Base-by-base conservation (phyloP, 1,139 yeast species). In the Komagataea norvegica region DNA sequence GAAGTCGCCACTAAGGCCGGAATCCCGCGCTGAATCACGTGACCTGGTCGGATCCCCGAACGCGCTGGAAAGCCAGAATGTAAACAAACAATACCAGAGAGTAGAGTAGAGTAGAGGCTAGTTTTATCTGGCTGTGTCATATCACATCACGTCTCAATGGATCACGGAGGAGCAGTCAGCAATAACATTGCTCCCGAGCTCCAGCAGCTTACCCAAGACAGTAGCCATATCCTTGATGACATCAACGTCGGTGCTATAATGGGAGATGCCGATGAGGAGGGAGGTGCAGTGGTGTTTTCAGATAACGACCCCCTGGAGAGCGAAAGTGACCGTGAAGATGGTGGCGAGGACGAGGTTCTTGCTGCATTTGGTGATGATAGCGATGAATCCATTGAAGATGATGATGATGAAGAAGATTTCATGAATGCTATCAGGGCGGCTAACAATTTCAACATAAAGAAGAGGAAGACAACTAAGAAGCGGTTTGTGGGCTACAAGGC, bases 351-450 rank as follows among this genome's bases (percentile, higher is more conserved):
- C 22, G 60, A 61, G 16, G 37, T 64, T 6, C 40, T 58, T 14
- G 64, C 62, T 15, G 65, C 58, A 15, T 62, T 65, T 40, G 54
- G 62, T 5, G 65, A 61, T 42, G 60, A 61, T 37, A 43, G 46
- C 29, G 48, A 51, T 18, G 64, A 57, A 14, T 40, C 48, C 31
- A 42, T 46, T 33, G 55, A 48, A 17, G 67, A 64, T 41, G 65
- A 60, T n/a, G 66, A 61, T 29, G n/a, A n/a, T n/a, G 68, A 65
- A 36, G 61, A 60, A 27, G 69, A 64, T 36, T 76, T 79, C 45
- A 67, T 73, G 60, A 79, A 79, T 51, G 82, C 82, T 1, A 65
- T 82, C 38, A 64, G 84, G 53, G 74, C 73, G 47, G 82, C 83
- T 3, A 70, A 79, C 44, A 72, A 77, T 51, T 78, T 80, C 58